Base-by-base conservation (phyloP, 139 green algal genomes). In the Edaphochlamys debaryana region DNA sequence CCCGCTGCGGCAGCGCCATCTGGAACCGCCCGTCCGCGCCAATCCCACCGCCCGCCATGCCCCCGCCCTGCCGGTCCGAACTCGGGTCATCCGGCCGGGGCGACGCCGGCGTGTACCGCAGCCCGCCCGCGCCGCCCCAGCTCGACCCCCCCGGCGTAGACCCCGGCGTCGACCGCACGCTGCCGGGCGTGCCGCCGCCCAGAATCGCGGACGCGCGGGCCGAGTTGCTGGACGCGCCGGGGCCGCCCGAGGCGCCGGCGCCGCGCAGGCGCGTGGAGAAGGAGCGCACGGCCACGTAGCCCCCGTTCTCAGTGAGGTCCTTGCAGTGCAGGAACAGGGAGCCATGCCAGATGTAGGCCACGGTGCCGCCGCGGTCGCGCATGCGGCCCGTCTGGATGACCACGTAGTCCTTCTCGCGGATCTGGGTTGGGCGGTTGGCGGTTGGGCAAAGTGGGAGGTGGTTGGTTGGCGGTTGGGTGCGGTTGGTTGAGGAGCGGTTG, bases 291-390 rank as follows among this genome's bases (percentile, higher is more conserved):
- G 89, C 93, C 9, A 94, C 36, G 62, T 94, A 96, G 40, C 94
- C 93, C 36, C 91, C 82, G 60, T 93, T 85, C 36, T 91, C 89
- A 0, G 67, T 40, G 30, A 93, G 52, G 70, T 96, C 89, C n/a
- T 87, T 83, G 32, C 73, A 79, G 66, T 94, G 89, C 45, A 98
- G 66, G 80, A 98, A 98, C 30, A 98, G 82, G 9, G 85, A 67
- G 19, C 90, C 91, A 27, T 88, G 86, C 84, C 91, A 88, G 68
- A 98, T 92, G 85, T 95, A 92, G 79, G 92, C 88, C 38, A 98
- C 94, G 30, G 91, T 95, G 78, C 94, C 96, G 48, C 74, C 83
- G 48, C 77, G 81, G 30, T 88, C 93, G 60, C 87, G 89, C 40
- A 89, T 38, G 15, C 73, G 69, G n/a, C 90, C 93, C 13, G 91